Evolutionary conservation across 2,329 filamentous ascomycete genomes (phyloP), one percentile per base, ranked within the genome.

Genomic region (Hypoxylon sp.): DNA sequence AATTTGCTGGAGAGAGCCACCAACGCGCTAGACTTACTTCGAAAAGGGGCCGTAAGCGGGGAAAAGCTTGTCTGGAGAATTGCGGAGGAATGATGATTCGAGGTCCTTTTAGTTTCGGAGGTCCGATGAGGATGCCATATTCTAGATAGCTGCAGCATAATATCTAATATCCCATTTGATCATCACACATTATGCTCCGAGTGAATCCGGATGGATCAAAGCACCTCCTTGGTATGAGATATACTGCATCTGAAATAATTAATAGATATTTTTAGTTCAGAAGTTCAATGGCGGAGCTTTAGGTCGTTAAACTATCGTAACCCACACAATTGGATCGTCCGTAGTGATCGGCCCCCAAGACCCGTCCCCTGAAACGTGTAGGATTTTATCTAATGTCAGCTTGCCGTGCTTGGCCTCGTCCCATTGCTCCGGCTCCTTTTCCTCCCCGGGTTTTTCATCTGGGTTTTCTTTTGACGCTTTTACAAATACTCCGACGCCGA

Each of bases 61-160:
- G 81, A 83, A 73, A 82, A 78, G 65, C 72, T 83, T 9, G 74
- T 83, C 0, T 82, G 81, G 81, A 73, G 75, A 33, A 69, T 76
- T 6, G 73, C 75, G 13, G 67, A 76, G 50, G 69, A 72, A 48
- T 71, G 59, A 72, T 50, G 19, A 13, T 48, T 52, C 29, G 17
- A 11, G 39, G 17, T 22, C 39, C 39, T 17, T 44, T 17, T 44
- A 22, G 17, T 44, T 44, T 44, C 39, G 39, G 39, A 44, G 39
- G 39, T 44, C 39, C 39, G 39, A 9, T 11, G 39, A 9, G 24
- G 35, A 17, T 33, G 26, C 44, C 3, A 52, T 22, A 52, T 31
- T 29, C 39, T 55, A 19, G 8, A 22, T 44, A 44, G 39, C 35
- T 39, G 35, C 14, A 39, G 35, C 35, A 14, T 39, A 39, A 39